These are phyloP conservation scores for Daedaleopsis nitida DNA, from an alignment of 768 basidiomycete genomes.

Conservation along the genomic window DNA sequence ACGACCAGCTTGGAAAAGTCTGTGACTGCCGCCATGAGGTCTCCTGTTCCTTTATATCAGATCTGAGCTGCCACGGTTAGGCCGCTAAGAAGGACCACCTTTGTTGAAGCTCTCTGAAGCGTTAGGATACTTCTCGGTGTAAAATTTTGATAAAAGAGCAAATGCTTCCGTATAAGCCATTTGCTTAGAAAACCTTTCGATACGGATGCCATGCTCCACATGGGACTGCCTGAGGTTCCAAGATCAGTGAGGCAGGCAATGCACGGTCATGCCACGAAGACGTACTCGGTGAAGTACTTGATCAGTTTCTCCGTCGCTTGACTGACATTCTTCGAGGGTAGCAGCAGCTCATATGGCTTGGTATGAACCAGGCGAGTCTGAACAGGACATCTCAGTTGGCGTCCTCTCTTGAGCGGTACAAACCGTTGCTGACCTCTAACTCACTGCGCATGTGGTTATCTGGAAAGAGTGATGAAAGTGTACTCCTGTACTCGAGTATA, in stretches of 20 bases:
- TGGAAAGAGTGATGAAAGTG: constrained; percentile 28
- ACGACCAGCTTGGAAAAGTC: constrained; percentile 72
- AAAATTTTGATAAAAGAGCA: constrained; percentile 63
- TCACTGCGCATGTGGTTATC: constrained; percentile 87
- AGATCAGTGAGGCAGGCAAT: background rate
- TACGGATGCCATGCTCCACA: constrained; percentile 48
- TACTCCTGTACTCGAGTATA: background rate
- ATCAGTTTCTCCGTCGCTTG: constrained; percentile 77
- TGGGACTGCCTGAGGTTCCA: constrained; percentile 18
- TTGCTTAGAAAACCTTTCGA: constrained; percentile 57
- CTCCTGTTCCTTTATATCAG: constrained; percentile 53
- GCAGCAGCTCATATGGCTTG: constrained; percentile 78
- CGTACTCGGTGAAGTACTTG: constrained; percentile 66
- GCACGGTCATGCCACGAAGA: background rate
- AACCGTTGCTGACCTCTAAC: constrained; percentile 62
- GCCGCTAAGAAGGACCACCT: constrained; percentile 38
- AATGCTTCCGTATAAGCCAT: constrained; percentile 75
- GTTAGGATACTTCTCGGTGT: constrained; percentile 48
- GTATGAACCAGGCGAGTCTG: constrained; percentile 88
- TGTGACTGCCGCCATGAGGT: constrained; percentile 60
- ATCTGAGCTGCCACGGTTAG: constrained; percentile 1
- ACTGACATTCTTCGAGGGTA: constrained; percentile 62
- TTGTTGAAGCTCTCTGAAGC: constrained; percentile 49
- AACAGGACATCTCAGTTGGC: too few species aligned
- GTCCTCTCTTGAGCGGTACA: background rate